Base-by-base conservation (phyloP, 78 protist species). In the Capsaspora owczarzaki region DNA sequence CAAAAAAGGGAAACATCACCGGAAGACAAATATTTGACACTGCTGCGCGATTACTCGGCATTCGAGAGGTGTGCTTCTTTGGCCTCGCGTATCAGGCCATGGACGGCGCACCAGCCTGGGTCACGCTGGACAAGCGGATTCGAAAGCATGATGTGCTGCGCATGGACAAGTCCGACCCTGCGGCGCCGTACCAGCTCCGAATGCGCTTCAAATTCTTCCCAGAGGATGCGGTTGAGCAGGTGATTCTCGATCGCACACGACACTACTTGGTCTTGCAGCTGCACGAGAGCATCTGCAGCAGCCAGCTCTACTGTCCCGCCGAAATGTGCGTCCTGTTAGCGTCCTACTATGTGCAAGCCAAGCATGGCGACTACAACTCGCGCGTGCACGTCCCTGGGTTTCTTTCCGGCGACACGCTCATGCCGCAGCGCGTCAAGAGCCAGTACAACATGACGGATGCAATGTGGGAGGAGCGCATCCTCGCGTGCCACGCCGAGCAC, bases 131-230 rank as follows among this genome's bases (percentile, higher is more conserved):
- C n/a, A n/a, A n/a, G n/a, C n/a, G n/a, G n/a, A n/a, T n/a, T n/a
- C n/a, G n/a, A n/a, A n/a, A n/a, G n/a, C n/a, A n/a, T n/a, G n/a
- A n/a, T n/a, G n/a, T n/a, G n/a, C n/a, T n/a, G n/a, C n/a, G n/a
- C n/a, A n/a, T n/a, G n/a, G n/a, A n/a, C n/a, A n/a, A n/a, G n/a
- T n/a, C n/a, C n/a, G n/a, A n/a, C n/a, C n/a, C n/a, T n/a, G n/a
- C n/a, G n/a, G n/a, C n/a, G n/a, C n/a, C n/a, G n/a, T n/a, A n/a
- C n/a, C n/a, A n/a, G 66, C n/a, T 56, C 66, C 12, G 25, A 56
- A 44, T 71, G 19, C 77, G 51, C 29, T 53, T 44, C 53, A 71
- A 71, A 35, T 71, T 71, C 60, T 71, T n/a, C 35, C 77, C 77
- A 23, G 77, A 71, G 38, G 77, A 71, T 38, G 77, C 44, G 60